Percentiles rank a stretch among this genome's conserved stretches.
phyloP scores from a whole-genome alignment of 106 monocot genomes.

The Agapanthus africanus region DNA sequence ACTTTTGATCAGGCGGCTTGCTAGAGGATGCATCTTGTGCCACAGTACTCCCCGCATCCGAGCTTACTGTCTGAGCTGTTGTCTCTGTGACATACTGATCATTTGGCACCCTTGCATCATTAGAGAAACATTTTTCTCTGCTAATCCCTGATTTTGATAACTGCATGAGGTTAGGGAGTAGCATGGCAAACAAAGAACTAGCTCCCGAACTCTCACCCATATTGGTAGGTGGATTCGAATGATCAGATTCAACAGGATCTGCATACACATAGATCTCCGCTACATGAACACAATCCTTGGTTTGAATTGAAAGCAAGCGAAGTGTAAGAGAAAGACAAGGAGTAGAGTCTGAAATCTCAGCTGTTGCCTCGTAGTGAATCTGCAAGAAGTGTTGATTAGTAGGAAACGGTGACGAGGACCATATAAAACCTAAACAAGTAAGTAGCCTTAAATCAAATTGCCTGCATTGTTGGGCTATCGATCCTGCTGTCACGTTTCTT shows the following conservation, averaged over 20 bases:
- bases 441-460: neutral
- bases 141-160: conserved; percentile 43
- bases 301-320: conserved; percentile 75
- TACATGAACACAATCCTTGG: conserved; percentile 46
- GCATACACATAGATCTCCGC: conserved; percentile 85
- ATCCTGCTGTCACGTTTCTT: conserved; percentile 8
- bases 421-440: conserved; percentile 1
- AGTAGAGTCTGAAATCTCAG: conserved; percentile 74
- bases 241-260: conserved; percentile 52
- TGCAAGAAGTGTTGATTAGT: conserved; percentile 20
- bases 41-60: neutral
- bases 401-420: conserved; percentile 5
- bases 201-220: conserved; percentile 20
- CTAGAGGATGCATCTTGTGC: conserved; percentile 4
- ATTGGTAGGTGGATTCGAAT: conserved; percentile 16
- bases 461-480: conserved; percentile 30
- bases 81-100: conserved; percentile 3
- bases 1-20: conserved; percentile 1
- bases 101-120: conserved; percentile 9
- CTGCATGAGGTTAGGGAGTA: conserved; percentile 68
- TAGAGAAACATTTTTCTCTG: conserved; percentile 18
- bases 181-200: conserved; percentile 64
- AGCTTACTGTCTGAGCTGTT: conserved; percentile 14
- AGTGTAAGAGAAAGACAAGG: conserved; percentile 66
- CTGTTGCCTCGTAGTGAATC: conserved; percentile 81